These are phyloP conservation scores for Lipomyces anomalus DNA, from an alignment of 805 yeast genomes.

Conservation along the genomic window DNA sequence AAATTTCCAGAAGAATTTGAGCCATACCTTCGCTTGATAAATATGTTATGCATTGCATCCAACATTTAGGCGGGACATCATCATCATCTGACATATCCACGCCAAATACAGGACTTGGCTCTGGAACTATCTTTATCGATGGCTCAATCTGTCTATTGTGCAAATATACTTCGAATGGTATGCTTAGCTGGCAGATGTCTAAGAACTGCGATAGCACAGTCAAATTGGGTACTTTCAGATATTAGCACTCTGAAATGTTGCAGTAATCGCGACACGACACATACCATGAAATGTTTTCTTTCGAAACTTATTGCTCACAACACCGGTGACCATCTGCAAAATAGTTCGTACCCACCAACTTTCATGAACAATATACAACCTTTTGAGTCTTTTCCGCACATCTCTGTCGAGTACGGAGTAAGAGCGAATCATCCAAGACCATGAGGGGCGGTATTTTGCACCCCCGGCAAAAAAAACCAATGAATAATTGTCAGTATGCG, in stretches of 20 bases:
- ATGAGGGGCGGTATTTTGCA: conserved; percentile 50
- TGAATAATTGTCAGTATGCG: conserved; percentile 52
- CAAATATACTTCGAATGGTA: conserved; percentile 68
- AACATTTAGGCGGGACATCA: conserved; percentile 32
- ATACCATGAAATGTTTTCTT: conserved; percentile 43
- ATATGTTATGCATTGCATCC: conserved; percentile 28
- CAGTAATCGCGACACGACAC: conserved; percentile 18
- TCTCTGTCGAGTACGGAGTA: conserved; percentile 54
- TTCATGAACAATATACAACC: conserved; percentile 79
- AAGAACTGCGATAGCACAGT: conserved; percentile 53
- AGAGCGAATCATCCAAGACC: conserved; percentile 68
- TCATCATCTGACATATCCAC: conserved; percentile 23
- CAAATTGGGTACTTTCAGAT: conserved; percentile 29
- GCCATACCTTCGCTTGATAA: conserved; percentile 25
- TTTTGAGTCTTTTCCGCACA: conserved; percentile 49
- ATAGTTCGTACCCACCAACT: conserved; percentile 81
- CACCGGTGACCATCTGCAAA: conserved; percentile 62
- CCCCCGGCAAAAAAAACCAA: conserved; percentile 80
- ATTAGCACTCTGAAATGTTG: neutral
- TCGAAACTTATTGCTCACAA: conserved; percentile 46
- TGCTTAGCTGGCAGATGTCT: conserved; percentile 71
- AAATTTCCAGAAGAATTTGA: too few relatives aligned
- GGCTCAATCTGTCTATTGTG: conserved; percentile 54
- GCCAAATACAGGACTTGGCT: conserved; percentile 36
- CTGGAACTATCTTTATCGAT: conserved; percentile 41